A percentile compares a stretch with the other conserved stretches of the same genome.
Evolutionary conservation across 768 basidiomycete genomes (phyloP).

Genomic region (Kwoniella sp.): DNA sequence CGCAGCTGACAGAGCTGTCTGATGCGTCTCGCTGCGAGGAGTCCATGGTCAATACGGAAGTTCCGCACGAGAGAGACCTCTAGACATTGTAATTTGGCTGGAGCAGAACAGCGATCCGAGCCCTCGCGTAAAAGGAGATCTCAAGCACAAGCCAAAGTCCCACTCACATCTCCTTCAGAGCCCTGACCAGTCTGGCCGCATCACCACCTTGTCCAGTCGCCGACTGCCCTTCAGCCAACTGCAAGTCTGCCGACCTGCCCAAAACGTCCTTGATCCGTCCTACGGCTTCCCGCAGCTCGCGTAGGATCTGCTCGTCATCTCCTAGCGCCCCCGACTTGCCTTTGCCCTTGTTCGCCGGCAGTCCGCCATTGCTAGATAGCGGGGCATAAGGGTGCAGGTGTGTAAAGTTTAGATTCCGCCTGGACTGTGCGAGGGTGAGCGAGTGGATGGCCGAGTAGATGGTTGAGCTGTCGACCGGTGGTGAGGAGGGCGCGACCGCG

Average conservation of each 20-base stretch:
- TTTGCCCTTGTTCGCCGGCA: constrained; percentile 3
- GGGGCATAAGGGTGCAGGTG: constrained; percentile 35
- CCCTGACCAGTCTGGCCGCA: constrained; percentile 19
- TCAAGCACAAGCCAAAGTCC: neutral
- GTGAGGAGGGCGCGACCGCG: too few relatives aligned
- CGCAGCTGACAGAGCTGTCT: constrained; percentile 12
- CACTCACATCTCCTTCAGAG: constrained; percentile 33
- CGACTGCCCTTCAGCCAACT: too few relatives aligned
- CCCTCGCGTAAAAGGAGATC: too few relatives aligned
- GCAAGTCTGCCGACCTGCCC: neutral
- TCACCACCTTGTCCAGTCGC: neutral
- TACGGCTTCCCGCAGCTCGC: neutral
- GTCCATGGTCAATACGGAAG: too few relatives aligned
- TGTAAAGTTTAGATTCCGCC: constrained; percentile 4
- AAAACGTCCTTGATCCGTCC: neutral
- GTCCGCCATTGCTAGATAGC: neutral
- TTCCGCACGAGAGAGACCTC: neutral
- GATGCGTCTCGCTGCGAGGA: constrained; percentile 20
- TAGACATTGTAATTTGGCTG: neutral
- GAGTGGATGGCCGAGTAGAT: neutral
- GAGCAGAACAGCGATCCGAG: neutral
- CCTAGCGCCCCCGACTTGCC: neutral
- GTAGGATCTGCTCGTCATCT: neutral
- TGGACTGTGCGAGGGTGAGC: neutral
- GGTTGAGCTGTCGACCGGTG: too few relatives aligned